Evolutionary conservation across 1,284 basidiomycete species (phyloP).

Genomic region (Microbotryomycetes sp.): DNA sequence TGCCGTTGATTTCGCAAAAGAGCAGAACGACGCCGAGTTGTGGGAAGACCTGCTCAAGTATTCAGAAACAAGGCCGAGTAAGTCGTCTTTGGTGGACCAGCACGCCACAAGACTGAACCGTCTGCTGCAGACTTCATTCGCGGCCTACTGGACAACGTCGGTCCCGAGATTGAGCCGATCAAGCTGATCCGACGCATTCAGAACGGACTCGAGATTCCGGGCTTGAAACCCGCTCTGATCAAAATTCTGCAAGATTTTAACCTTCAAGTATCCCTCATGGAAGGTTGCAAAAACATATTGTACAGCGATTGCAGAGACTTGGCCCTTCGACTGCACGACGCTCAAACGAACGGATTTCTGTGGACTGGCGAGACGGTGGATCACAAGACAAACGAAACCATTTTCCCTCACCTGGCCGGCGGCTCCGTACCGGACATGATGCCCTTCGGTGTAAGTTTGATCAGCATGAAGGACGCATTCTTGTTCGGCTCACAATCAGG

Average conservation of each 20-base stretch:
- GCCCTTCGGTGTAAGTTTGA: conserved; percentile 21
- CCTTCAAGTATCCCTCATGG: conserved; percentile 67
- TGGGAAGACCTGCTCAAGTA: conserved; percentile 96
- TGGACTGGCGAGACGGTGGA: conserved; percentile 28
- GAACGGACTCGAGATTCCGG: conserved; percentile 92
- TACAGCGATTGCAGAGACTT: conserved; percentile 71
- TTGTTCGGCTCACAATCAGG: no score
- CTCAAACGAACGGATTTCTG: conserved; percentile 65
- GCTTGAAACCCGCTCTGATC: conserved; percentile 85
- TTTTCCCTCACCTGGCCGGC: conserved; percentile 26
- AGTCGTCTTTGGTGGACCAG: conserved; percentile 28
- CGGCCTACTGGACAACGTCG: conserved; percentile 83
- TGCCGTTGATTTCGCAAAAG: conserved; percentile 89
- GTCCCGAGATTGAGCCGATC: conserved; percentile 87
- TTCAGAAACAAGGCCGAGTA: conserved; percentile 83
- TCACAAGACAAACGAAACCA: conserved; percentile 9
- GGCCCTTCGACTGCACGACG: conserved; percentile 58
- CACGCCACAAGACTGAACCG: neutral
- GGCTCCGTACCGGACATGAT: conserved; percentile 4
- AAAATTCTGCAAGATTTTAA: conserved; percentile 97
- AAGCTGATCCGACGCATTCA: conserved; percentile 87
- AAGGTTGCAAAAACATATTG: conserved; percentile 81
- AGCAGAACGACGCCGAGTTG: conserved; percentile 92
- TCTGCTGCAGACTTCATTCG: conserved; percentile 71
- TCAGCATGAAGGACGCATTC: no score